Evolutionary conservation across 805 yeast species (phyloP), one percentile per base, ranked within the genome.

Genomic region (Kluyveromyces wickerhamii): DNA sequence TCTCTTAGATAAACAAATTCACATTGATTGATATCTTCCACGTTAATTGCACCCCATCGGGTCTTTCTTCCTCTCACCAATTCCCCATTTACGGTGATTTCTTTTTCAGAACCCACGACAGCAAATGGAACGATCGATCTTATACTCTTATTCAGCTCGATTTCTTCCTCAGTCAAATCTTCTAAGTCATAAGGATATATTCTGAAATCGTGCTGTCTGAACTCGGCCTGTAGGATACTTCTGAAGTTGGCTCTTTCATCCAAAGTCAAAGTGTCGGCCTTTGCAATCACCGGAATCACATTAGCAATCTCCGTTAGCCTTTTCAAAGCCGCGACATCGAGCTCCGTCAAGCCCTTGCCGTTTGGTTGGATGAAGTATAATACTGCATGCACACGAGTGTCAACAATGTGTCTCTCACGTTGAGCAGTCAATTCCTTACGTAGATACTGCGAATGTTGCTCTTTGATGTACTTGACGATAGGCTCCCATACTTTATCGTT

Each of bases 401-500:
- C 98, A 25, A 71, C 74, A 40, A 88, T 81, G 53, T 68, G 63
- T 59, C 72, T 73, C 54, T 87, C 96, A 63, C 97, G 79, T 52
- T 83, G 86, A 8, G 97, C 96, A 13, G 95, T 89, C 58, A 89
- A 77, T 63, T 88, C 97, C 60, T 82, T 84, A 65, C 96, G 80
- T 55, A 88, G 70, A 60, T 83, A 88, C 51, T 79, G 79, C 27
- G 94, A 81, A 60, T 88, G 94, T 63, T 88, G 96, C 62, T 88
- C 96, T 64, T 88, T 88, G 57, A 88, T 85, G 63, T 87, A 88
- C 62, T 85, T 86, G 45, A 88, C 79, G 43, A 88, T 78, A 35
- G 96, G 96, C 50, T 88, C 97, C 96, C 96, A 89, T 62, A 94
- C 87, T 62, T 81, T 83, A 51, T 84, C 94, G 62, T 88, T 88